Evolutionary conservation across 805 yeast genomes (phyloP).

Genomic region (Teunomyces atbi): DNA sequence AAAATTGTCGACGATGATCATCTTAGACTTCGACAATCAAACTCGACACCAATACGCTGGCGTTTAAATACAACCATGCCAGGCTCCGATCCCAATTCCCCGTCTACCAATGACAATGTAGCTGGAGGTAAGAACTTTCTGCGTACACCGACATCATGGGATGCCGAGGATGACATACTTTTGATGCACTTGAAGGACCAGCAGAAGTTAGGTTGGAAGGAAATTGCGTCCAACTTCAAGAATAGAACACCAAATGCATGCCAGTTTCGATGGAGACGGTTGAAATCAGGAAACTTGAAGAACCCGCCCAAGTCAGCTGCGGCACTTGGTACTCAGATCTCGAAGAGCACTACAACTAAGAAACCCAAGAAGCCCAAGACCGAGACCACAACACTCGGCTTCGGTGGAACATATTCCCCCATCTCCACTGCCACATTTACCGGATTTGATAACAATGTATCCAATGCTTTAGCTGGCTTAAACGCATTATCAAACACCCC

Average conservation of each 20-base stretch:
- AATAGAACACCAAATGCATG: slow-evolving; percentile 43
- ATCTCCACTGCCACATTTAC: slow-evolving; percentile 36
- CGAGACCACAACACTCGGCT: slow-evolving; percentile 14
- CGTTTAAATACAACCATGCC: slow-evolving; percentile 1
- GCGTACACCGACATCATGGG: slow-evolving; percentile 49
- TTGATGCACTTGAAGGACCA: slow-evolving; percentile 46
- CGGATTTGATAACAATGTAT: slow-evolving; percentile 39
- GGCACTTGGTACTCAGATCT: slow-evolving; percentile 14
- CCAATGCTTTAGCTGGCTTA: slow-evolving; percentile 45
- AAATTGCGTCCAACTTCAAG: slow-evolving; percentile 41
- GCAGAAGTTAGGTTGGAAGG: slow-evolving; percentile 49
- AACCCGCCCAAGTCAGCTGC: slow-evolving; percentile 43
- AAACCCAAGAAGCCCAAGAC: slow-evolving; percentile 11
- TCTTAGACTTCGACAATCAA: slow-evolving; percentile 1
- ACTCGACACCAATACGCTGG: slow-evolving; percentile 2
- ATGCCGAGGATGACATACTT: slow-evolving; percentile 45
- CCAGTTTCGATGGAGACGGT: slow-evolving; percentile 40
- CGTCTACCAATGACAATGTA: neutral
- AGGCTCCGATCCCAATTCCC: slow-evolving; percentile 2
- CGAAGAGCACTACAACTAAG: slow-evolving; percentile 9
- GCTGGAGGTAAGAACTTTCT: slow-evolving; percentile 24
- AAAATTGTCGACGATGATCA: slow-evolving; percentile 3
- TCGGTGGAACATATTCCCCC: slow-evolving; percentile 34
- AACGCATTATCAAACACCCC: slow-evolving; percentile 39
- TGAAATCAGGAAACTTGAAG: slow-evolving; percentile 43